These are phyloP conservation scores for Leccinum fallax DNA, from an alignment of 1,284 basidiomycete species.

Conservation along the genomic window DNA sequence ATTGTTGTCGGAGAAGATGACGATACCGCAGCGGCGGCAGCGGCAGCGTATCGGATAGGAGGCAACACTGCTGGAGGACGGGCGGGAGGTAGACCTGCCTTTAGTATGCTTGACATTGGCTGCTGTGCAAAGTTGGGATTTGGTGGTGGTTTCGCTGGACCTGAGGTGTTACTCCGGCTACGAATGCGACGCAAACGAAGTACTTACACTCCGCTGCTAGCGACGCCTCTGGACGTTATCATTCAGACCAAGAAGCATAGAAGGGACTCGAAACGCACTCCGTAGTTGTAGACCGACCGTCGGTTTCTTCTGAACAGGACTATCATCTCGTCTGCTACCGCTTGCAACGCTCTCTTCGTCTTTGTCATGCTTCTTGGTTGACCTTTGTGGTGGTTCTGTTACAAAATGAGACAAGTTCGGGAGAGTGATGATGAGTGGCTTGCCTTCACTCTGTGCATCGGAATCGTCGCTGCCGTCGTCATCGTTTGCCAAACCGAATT, in stretches of 20 bases:
- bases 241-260: conserved; percentile 6
- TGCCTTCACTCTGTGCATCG: conserved; percentile 75
- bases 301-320: conserved; percentile 79
- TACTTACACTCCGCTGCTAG: conserved; percentile 48
- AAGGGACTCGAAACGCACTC: conserved; percentile 48
- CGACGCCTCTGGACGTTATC: conserved; percentile 44
- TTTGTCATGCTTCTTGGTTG: conserved; percentile 76
- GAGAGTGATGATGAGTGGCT: conserved; percentile 8
- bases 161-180: conserved; percentile 20
- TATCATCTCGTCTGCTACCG: conserved; percentile 68
- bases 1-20: conserved; percentile 26
- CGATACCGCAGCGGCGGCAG: conserved; percentile 84
- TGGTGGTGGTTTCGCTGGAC: conserved; percentile 71
- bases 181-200: conserved; percentile 27
- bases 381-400: conserved; percentile 64
- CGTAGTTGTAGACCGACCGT: conserved; percentile 59
- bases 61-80: conserved; percentile 63
- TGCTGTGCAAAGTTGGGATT: conserved; percentile 80
- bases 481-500: conserved; percentile 74
- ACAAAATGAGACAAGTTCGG: conserved; percentile 6
- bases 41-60: conserved; percentile 89
- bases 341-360: conserved; percentile 74
- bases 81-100: conserved; percentile 61
- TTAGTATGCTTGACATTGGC: conserved; percentile 81
- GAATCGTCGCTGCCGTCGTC: conserved; percentile 78